A percentile compares a stretch with the other conserved stretches of the same genome.
Evolutionary conservation across 2,329 filamentous ascomycete genomes (phyloP).

Genomic region (Fusarium sp.): DNA sequence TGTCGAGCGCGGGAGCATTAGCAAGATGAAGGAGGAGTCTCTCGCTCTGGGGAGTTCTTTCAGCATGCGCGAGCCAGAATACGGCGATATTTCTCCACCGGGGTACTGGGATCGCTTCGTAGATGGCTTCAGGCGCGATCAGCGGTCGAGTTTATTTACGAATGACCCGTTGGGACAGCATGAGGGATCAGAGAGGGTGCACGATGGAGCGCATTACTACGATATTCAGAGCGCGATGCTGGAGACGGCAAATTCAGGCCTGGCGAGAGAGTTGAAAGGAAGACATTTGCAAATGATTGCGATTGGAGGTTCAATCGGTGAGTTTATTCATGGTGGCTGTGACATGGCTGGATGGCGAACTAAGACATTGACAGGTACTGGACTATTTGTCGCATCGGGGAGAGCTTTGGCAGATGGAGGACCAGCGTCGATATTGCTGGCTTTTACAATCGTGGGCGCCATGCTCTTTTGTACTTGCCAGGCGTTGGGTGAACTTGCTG

Average conservation of each 20-base stretch:
- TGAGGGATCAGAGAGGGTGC: constrained; percentile 44
- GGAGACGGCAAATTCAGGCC: constrained; percentile 79
- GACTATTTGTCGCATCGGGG: constrained; percentile 88
- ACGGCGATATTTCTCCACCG: constrained; percentile 52
- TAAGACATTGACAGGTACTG: constrained; percentile 67
- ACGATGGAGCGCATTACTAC: constrained; percentile 62
- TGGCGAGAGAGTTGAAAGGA: constrained; percentile 82
- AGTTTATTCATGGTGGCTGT: constrained; percentile 25
- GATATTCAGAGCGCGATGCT: constrained; percentile 70
- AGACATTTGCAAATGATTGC: constrained; percentile 98
- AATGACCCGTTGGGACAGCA: constrained; percentile 54
- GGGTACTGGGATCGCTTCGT: constrained; percentile 58
- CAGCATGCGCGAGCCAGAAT: constrained; percentile 63
- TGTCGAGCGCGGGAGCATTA: constrained; percentile 67
- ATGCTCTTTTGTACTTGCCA: constrained; percentile 96
- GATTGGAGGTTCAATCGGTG: constrained; percentile 90
- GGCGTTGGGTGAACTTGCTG: constrained; percentile 89
- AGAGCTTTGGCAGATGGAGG: constrained; percentile 77
- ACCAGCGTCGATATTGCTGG: constrained; percentile 80
- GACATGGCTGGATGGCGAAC: constrained; percentile 2
- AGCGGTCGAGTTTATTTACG: constrained; percentile 60
- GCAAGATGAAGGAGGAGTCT: constrained; percentile 67
- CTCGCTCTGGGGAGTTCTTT: constrained; percentile 61
- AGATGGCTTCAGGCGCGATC: constrained; percentile 73
- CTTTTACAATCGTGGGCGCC: constrained; percentile 81